Conservation (phyloP, 129 eudicot species). For the Gnaphalium uliginosum region DNA sequence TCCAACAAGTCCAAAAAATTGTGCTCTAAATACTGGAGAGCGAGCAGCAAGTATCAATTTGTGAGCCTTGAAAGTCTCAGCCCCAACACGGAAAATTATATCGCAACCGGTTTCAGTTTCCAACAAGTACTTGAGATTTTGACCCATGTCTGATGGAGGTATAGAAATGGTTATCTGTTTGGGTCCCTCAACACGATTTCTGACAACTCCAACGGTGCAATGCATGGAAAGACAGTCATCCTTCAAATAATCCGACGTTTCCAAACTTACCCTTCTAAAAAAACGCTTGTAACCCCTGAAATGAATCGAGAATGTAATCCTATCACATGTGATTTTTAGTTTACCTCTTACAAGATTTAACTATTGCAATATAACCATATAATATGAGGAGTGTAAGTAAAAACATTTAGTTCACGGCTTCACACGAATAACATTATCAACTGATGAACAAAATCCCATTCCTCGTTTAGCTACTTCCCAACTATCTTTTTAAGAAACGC, state of each 20-base stretch:
- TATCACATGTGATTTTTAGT: neutral
- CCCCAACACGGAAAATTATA: slow-evolving; percentile 76
- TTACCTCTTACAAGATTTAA: neutral
- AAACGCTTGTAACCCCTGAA: slow-evolving; percentile 94
- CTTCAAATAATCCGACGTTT: slow-evolving; percentile 74
- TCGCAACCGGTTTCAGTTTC: slow-evolving; percentile 80
- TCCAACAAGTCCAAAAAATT: slow-evolving; percentile 89
- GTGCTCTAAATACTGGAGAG: slow-evolving; percentile 79
- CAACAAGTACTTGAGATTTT: slow-evolving; percentile 53
- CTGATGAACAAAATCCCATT: neutral
- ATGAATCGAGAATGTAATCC: neutral
- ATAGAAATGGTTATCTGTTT: slow-evolving; percentile 52
- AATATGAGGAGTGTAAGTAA: neutral
- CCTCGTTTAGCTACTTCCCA: neutral
- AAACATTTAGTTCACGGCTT: neutral
- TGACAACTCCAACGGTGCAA: slow-evolving; percentile 96
- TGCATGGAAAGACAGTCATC: slow-evolving; percentile 83
- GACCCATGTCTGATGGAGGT: slow-evolving; percentile 94
- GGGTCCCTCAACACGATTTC: slow-evolving; percentile 82
- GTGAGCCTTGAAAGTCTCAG: slow-evolving; percentile 79
- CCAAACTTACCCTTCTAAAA: slow-evolving; percentile 68
- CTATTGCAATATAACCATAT: neutral
- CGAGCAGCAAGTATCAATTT: slow-evolving; percentile 87
- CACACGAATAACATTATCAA: neutral
- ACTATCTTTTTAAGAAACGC: neutral